Evolutionary conservation across 179 eudicot species (phyloP), one percentile per base, ranked within the genome.

Genomic region (Beta macrorhiza): DNA sequence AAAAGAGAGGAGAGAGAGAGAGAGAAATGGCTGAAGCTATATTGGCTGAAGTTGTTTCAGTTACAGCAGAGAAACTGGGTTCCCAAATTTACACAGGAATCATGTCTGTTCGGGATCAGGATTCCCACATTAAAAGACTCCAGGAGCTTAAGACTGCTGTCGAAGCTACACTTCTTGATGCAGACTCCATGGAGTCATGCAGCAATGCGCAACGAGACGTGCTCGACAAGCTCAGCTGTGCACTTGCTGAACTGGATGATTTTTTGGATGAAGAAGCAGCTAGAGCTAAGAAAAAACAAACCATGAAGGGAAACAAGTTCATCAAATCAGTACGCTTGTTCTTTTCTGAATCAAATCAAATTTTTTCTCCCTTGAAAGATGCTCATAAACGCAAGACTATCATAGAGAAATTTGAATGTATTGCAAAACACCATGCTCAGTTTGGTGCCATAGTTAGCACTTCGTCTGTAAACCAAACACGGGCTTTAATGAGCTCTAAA

Each of bases 91-190:
- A 45, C 59, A 70, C 61, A 49, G 37, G 11, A 58, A 12, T 68
- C 7, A 22, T 63, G 44, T 52, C 5, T 51, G 62, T 22, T 15
- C 57, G 9, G 4, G 55, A 61, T 9, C 52, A 47, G 2, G 61
- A 76, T 42, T 77, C 72, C 7, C 55, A 47, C 19, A 77, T 61
- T 0, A 61, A 61, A 70, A 62, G 11, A 11, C 80, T 82, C 25
- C 51, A 49, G n/a, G 56, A 49, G 6, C 16, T 19, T 19, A 82
- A 76, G 58, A 29, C 32, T 13, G 29, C 72, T 2, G 16, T 76
- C 49, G 77, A 76, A 82, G 79, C 76, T 57, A 56, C 69, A 1
- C 80, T 82, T 49, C 64, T 69, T 15, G 80, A 82, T 76, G 77
- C 84, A 4, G 44, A 59, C n/a, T 13, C 72, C 29, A 1, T 45